Conservation (phyloP, 1,139 yeast species). For the Blastobotrys capitulatus region DNA sequence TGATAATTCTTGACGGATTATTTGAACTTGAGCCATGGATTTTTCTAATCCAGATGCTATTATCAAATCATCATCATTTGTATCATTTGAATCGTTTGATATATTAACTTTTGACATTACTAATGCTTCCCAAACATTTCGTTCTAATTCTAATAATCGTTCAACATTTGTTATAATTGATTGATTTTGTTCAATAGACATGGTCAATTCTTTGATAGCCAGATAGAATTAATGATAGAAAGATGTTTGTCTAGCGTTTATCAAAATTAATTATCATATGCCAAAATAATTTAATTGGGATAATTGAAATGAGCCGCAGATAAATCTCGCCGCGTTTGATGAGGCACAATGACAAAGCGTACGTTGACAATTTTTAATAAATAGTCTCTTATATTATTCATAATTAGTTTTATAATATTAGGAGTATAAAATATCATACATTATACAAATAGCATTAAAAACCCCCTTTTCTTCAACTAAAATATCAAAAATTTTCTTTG, state of each 20-base stretch:
- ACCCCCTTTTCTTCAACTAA: conserved; percentile 18
- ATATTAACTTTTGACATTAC: neutral
- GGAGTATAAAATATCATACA: conserved; percentile 15
- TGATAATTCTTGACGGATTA: neutral
- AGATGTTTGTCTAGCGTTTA: no score
- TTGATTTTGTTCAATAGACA: neutral
- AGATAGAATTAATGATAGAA: no score
- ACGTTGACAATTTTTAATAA: no score
- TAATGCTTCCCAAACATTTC: conserved; percentile 1
- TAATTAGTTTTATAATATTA: no score
- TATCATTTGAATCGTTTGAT: neutral
- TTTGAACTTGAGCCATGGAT: neutral
- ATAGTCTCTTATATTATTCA: no score
- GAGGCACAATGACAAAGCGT: no score
- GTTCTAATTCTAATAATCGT: conserved; percentile 3
- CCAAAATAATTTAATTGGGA: no score
- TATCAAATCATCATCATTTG: neutral
- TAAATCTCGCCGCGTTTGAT: no score
- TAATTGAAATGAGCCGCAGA: no score
- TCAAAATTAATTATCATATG: no score
- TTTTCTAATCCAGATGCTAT: conserved; percentile 3
- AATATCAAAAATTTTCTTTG: conserved; percentile 13
- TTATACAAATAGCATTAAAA: conserved; percentile 16
- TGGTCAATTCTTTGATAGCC: no score
- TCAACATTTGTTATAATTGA: neutral